phyloP scores from a whole-genome alignment of 352 stramenopile genomes.

The Phytophthora syringae region DNA sequence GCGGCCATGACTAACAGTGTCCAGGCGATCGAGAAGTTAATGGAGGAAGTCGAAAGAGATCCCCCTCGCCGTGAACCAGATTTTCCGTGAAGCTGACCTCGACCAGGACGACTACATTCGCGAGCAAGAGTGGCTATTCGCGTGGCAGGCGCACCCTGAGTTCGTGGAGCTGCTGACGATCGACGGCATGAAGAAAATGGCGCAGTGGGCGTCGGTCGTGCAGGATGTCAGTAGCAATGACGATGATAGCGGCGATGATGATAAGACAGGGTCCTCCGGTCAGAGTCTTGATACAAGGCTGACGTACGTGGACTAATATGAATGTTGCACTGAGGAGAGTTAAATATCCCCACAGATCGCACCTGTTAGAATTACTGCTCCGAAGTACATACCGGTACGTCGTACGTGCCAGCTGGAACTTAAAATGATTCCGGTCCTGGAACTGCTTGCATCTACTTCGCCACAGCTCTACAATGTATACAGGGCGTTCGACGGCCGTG shows the following conservation, averaged over 20 bases:
- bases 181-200: constrained; percentile 87
- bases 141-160: constrained; percentile 79
- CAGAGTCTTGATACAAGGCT: constrained; percentile 60
- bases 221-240: constrained; percentile 34
- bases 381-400: no score
- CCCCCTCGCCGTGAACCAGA: constrained; percentile 83
- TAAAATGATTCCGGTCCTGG: no score
- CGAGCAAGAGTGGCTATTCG: constrained; percentile 84
- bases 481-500: no score
- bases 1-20: constrained; percentile 62
- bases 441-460: no score
- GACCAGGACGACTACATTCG: constrained; percentile 84
- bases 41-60: constrained; percentile 87
- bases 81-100: constrained; percentile 79
- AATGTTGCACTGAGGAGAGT: constrained; percentile 2
- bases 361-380: no score
- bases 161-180: constrained; percentile 88
- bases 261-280: constrained; percentile 24
- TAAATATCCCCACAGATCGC: no score
- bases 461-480: no score
- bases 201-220: constrained; percentile 77
- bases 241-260: constrained; percentile 33
- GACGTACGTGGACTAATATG: constrained; percentile 63
- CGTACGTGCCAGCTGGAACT: no score
- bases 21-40: constrained; percentile 65